Evolutionary conservation across 345 rosid species (phyloP).

Genomic region (Aethionema arabicum): DNA sequence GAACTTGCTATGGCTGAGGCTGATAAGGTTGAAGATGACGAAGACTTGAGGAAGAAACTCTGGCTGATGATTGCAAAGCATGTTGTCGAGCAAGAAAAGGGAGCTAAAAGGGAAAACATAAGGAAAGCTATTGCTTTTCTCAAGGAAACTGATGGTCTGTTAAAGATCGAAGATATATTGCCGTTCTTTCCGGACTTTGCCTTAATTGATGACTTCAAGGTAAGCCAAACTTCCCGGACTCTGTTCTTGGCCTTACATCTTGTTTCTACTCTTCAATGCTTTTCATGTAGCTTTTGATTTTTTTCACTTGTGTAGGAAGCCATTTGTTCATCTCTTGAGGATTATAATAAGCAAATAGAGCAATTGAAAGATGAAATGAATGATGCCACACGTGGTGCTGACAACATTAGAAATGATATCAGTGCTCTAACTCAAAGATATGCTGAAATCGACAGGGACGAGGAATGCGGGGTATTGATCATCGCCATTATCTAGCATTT

Average conservation of each 20-base stretch:
- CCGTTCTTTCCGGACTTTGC: slow-evolving; percentile 99
- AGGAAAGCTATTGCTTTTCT: slow-evolving; percentile 96
- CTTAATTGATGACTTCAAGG: slow-evolving; percentile 98
- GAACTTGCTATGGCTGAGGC: slow-evolving; percentile 99
- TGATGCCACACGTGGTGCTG: slow-evolving; percentile 99
- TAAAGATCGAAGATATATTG: slow-evolving; percentile 96
- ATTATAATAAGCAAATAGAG: slow-evolving; percentile 96
- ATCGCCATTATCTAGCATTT: too few relatives aligned
- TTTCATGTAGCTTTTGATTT: slow-evolving; percentile 4
- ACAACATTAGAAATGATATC: slow-evolving; percentile 94
- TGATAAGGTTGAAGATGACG: slow-evolving; percentile 99
- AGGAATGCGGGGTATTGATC: slow-evolving; percentile 92
- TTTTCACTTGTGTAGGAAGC: slow-evolving; percentile 65
- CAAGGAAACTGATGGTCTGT: slow-evolving; percentile 95
- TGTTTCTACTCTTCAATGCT: slow-evolving; percentile 6
- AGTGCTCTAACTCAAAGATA: slow-evolving; percentile 97
- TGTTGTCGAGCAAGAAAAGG: slow-evolving; percentile 91
- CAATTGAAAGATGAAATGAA: slow-evolving; percentile 93
- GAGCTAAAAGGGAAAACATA: slow-evolving; percentile 95
- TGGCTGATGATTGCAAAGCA: slow-evolving; percentile 99
- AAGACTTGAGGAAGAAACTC: slow-evolving; percentile 95
- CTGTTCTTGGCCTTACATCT: slow-evolving; percentile 5
- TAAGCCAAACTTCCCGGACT: slow-evolving; percentile 30
- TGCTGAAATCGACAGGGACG: slow-evolving; percentile 81
- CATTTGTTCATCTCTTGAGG: slow-evolving; percentile 94